Evolutionary conservation across 345 rosid species (phyloP), one percentile per base, ranked within the genome.

Genomic region (rapeseed (Brassica napus)): DNA sequence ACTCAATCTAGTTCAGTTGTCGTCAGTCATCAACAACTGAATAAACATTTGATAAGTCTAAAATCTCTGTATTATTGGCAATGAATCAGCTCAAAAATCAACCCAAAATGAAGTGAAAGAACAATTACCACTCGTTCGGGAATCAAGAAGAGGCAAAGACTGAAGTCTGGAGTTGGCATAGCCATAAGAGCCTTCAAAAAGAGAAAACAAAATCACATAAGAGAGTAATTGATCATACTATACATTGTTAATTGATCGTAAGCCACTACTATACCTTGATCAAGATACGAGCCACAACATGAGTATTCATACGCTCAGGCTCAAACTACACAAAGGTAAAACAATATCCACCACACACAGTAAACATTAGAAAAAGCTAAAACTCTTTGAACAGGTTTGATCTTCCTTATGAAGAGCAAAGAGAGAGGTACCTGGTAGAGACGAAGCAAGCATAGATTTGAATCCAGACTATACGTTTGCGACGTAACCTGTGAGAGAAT

Each of bases 401-500:
- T 66, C 8, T 21, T 21, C 23, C 23, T 0, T 5, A 35, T 35
- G 39, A 35, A 35, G 30, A 28, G 30, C 2, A 5, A 44, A 26
- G 6, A 62, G 23, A 21, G 23, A 21, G 23, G 30, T 52, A 94
- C 97, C 99, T 95, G 99, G 75, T 95, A 95, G 32, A 90, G 96
- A 70, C 98, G 99, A 67, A 95, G 98, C 82, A 95, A 93, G 87
- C 99, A 91, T 68, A 93, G 93, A 81, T 93, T 93, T 7, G 97
- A 93, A 65, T 95, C 96, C 58, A 95, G 84, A 70, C 92, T 91
- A 84, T 93, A 95, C 23, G 92, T 90, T 83, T 89, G 91, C 12
- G 92, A 88, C 11, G 96, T 82, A 64, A 95, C 98, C 31, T 28
- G 31, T 28, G 31, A 28, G 31, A 28, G 31, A 28, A 28, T 28